A percentile compares a stretch with the other conserved stretches of the same genome.
These are phyloP conservation scores for Eucalyptus pauciflora DNA, from an alignment of 345 rosid genomes.

Conservation along the genomic window DNA sequence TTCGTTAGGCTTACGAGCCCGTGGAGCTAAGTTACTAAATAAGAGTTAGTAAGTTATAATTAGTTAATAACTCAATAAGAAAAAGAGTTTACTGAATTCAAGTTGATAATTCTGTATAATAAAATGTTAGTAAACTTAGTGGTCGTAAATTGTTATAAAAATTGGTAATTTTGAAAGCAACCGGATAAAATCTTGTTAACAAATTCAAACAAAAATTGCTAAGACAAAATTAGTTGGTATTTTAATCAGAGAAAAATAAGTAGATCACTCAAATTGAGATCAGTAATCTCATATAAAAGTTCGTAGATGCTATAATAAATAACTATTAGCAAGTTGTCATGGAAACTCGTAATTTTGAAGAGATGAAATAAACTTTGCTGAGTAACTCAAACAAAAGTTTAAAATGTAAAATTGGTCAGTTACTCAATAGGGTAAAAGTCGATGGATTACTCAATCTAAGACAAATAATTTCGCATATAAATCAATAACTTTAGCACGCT, in stretches of 20 bases:
- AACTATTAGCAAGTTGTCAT: neutral
- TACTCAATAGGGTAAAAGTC: neutral
- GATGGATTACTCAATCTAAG: neutral
- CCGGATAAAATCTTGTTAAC: neutral
- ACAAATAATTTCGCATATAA: neutral
- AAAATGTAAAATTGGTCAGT: accelerated
- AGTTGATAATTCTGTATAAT: neutral
- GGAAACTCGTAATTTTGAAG: neutral
- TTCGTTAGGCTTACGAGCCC: neutral
- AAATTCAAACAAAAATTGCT: too few species aligned
- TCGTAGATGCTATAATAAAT: neutral
- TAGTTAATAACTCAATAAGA: neutral
- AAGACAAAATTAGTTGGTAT: neutral
- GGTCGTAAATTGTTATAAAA: neutral
- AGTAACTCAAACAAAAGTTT: neutral
- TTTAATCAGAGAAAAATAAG: accelerated
- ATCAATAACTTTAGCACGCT: neutral
- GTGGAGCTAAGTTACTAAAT: neutral
- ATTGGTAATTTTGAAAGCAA: neutral
- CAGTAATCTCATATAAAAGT: neutral
- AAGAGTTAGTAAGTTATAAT: neutral
- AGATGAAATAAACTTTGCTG: neutral
- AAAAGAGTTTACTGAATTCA: neutral
- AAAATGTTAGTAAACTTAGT: neutral
- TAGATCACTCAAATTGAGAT: neutral